A percentile compares a stretch with the other conserved stretches of the same genome.
Conservation (phyloP, 2,329 filamentous ascomycete genomes). For the Trichophyton rubrum region DNA sequence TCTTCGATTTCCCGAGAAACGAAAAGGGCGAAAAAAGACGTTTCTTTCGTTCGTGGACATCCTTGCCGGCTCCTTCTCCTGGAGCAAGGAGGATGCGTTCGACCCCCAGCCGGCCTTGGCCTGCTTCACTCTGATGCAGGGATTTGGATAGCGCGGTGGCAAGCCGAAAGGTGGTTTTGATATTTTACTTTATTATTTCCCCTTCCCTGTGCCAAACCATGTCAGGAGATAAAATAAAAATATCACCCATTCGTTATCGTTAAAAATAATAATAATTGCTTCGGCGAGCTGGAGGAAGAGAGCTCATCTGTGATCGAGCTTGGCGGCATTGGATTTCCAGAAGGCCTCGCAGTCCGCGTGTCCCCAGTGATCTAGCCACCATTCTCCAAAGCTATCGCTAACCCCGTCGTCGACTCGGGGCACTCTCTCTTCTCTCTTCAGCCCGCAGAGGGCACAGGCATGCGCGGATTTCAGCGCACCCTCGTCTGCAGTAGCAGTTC, state of each 20-base stretch:
- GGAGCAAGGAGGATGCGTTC: background rate
- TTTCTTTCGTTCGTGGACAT: background rate
- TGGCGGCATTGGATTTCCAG: constrained; percentile 55
- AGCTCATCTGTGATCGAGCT: background rate
- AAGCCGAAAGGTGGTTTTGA: background rate
- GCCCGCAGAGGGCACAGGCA: constrained; percentile 71
- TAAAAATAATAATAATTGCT: background rate
- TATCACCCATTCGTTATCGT: background rate
- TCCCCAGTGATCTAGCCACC: constrained; percentile 88
- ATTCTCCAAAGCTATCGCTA: constrained; percentile 88
- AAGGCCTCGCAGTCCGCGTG: constrained; percentile 70
- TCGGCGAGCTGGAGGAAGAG: background rate
- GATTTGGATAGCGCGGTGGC: background rate
- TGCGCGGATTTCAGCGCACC: constrained; percentile 62
- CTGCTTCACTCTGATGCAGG: background rate
- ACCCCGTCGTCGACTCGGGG: constrained; percentile 61
- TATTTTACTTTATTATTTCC: no score
- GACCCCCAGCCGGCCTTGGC: background rate
- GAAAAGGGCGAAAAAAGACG: background rate
- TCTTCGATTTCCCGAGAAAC: background rate
- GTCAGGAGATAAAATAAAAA: no score
- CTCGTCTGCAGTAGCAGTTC: constrained; percentile 47
- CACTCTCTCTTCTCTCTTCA: constrained; percentile 78
- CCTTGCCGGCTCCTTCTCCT: background rate
- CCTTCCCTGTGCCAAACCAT: no score